phyloP scores from a whole-genome alignment of 768 basidiomycete genomes.

The Pleurotus djamor region DNA sequence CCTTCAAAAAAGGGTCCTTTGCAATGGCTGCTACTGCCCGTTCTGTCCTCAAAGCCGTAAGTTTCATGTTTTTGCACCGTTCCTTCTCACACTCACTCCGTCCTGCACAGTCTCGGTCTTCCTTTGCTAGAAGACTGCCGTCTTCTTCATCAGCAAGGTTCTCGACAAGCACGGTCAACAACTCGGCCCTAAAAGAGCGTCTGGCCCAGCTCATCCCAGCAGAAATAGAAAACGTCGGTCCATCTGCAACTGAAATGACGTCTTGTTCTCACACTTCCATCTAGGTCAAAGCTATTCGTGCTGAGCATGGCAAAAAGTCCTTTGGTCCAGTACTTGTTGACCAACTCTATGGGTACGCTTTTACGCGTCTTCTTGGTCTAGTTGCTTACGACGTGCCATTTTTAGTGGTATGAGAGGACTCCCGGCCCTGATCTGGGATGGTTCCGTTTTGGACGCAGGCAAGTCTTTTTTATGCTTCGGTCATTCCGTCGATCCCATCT shows the following conservation, averaged over 20 bases:
- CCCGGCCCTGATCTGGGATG: constrained; percentile 97
- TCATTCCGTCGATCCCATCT: constrained; percentile 8
- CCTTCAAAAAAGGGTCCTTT: constrained; percentile 12
- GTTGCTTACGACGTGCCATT: constrained; percentile 1
- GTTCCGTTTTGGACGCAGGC: constrained; percentile 95
- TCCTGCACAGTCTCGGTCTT: constrained; percentile 47
- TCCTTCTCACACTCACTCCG: constrained; percentile 6
- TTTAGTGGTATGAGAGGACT: constrained; percentile 83
- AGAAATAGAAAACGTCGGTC: constrained; percentile 69
- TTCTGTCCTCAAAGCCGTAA: constrained; percentile 34
- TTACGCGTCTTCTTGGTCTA: background rate
- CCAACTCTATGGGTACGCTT: constrained; percentile 80
- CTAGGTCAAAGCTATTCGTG: constrained; percentile 81
- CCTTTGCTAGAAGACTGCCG: constrained; percentile 38
- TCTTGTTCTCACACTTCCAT: constrained; percentile 5
- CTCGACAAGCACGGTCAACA: constrained; percentile 64
- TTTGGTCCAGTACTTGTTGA: constrained; percentile 92
- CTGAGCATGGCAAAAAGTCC: constrained; percentile 86
- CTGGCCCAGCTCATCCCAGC: constrained; percentile 91
- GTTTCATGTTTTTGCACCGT: constrained; percentile 15
- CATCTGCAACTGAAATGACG: background rate
- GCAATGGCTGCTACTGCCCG: constrained; percentile 42
- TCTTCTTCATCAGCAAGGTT: constrained; percentile 40
- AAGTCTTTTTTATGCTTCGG: constrained; percentile 18
- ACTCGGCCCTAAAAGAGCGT: constrained; percentile 85